Percentiles rank a stretch among this genome's conserved stretches.
These are phyloP conservation scores for Yamadazyma aaseri DNA, from an alignment of 1,139 yeast genomes.

Conservation along the genomic window DNA sequence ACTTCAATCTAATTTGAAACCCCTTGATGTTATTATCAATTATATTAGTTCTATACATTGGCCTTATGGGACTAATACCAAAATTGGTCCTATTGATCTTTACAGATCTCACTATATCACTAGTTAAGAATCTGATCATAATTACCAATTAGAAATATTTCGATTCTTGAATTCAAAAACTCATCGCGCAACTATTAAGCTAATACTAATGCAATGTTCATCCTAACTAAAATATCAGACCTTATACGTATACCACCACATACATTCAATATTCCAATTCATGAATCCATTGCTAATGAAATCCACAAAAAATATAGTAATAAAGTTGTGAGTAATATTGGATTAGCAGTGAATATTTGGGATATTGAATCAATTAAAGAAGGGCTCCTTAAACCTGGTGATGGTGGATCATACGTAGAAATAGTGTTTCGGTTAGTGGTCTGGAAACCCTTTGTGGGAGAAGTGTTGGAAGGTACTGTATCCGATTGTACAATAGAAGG, in stretches of 20 bases:
- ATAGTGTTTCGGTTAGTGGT: conserved; percentile 74
- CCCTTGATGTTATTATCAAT: too few relatives aligned
- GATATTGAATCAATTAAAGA: conserved; percentile 79
- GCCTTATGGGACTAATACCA: background rate
- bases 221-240: conserved; percentile 76
- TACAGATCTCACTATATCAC: background rate
- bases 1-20: conserved; percentile 9
- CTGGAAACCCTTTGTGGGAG: conserved; percentile 94
- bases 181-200: conserved; percentile 5
- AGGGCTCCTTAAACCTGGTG: conserved; percentile 92
- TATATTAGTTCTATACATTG: background rate
- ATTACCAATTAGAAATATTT: too few relatives aligned
- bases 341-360: conserved; percentile 81
- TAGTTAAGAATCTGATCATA: background rate
- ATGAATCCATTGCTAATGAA: conserved; percentile 73
- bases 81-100: background rate
- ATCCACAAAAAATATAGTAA: conserved; percentile 83
- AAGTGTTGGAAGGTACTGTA: conserved; percentile 91
- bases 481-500: conserved; percentile 87
- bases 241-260: conserved; percentile 87
- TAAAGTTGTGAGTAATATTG: conserved; percentile 76
- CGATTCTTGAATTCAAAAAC: background rate
- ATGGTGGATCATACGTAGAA: conserved; percentile 83
- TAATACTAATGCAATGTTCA: conserved; percentile 57
- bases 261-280: conserved; percentile 69